Conservation (phyloP, 345 rosid genomes). For the Rhodamnia argentea region DNA sequence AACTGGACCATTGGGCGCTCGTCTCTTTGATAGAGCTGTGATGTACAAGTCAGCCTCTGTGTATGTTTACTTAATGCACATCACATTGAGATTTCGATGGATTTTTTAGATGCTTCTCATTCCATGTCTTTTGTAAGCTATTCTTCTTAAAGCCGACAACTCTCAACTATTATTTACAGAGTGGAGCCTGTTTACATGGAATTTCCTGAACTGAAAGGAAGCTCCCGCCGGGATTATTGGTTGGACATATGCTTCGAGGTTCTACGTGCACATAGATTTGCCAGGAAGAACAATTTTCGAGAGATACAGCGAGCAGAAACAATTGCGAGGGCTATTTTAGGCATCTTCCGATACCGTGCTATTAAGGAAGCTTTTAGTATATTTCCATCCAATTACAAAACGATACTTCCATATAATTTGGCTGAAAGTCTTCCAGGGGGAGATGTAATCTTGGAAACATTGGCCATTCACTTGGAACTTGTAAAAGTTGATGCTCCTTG, state of each 20-base stretch:
- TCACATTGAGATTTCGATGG: not conserved
- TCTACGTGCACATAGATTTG: constrained; percentile 59
- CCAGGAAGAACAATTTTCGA: constrained; percentile 48
- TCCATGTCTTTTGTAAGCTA: not conserved
- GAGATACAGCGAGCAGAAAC: constrained; percentile 60
- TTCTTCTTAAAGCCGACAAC: not conserved
- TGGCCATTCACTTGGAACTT: constrained; percentile 49
- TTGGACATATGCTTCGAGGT: constrained; percentile 76
- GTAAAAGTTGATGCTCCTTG: constrained; percentile 22
- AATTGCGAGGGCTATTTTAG: constrained; percentile 66
- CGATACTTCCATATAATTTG: constrained; percentile 69
- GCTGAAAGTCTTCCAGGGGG: constrained; percentile 95
- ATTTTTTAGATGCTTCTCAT: not conserved
- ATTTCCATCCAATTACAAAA: constrained; percentile 73
- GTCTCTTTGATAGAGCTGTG: constrained; percentile 92
- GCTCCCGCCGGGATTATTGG: constrained; percentile 91
- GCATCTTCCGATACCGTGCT: constrained; percentile 69
- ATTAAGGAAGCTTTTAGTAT: constrained; percentile 66
- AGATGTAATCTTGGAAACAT: constrained; percentile 64
- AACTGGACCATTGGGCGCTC: constrained; percentile 95
- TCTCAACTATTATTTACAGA: constrained; percentile 17
- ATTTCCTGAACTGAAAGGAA: constrained; percentile 90
- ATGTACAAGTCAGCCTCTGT: constrained; percentile 69
- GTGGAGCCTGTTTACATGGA: constrained; percentile 78
- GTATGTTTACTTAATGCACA: constrained; percentile 32